Percentiles rank a stretch among this genome's conserved stretches.
Evolutionary conservation across 2,329 filamentous ascomycete genomes (phyloP).

Genomic region (Colletotrichum aenigma): DNA sequence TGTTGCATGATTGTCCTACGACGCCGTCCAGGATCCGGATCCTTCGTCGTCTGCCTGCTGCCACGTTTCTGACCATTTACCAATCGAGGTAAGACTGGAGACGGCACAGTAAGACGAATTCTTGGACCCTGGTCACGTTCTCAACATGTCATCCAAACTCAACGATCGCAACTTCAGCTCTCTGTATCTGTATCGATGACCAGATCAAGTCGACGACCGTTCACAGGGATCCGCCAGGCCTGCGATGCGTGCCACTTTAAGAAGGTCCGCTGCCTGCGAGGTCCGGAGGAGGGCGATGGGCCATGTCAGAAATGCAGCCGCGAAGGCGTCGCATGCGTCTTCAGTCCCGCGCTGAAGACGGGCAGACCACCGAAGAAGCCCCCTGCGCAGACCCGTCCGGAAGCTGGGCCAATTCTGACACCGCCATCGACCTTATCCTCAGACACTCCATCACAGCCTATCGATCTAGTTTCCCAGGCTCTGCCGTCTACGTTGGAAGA

Average conservation of each 20-base stretch:
- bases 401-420: not conserved
- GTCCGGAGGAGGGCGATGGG: not conserved
- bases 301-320: not conserved
- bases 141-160: not conserved
- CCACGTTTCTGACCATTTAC: not conserved
- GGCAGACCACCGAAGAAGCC: conserved; percentile 2
- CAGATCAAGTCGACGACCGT: not conserved
- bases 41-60: not conserved
- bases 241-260: conserved; percentile 12
- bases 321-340: not conserved
- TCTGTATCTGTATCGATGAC: not conserved
- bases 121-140: not conserved
- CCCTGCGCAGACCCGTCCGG: not conserved
- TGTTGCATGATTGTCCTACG: too few species aligned
- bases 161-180: not conserved
- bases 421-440: not conserved
- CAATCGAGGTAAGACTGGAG: not conserved
- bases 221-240: not conserved
- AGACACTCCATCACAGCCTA: not conserved
- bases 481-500: not conserved
- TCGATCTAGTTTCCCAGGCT: not conserved
- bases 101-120: not conserved
- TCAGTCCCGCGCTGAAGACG: conserved; percentile 9
- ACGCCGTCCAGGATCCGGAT: not conserved
- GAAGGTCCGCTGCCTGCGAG: conserved; percentile 3